A percentile compares a stretch with the other conserved stretches of the same genome.
phyloP scores from a whole-genome alignment of 2,329 filamentous ascomycete species.

The Beauveria australis region DNA sequence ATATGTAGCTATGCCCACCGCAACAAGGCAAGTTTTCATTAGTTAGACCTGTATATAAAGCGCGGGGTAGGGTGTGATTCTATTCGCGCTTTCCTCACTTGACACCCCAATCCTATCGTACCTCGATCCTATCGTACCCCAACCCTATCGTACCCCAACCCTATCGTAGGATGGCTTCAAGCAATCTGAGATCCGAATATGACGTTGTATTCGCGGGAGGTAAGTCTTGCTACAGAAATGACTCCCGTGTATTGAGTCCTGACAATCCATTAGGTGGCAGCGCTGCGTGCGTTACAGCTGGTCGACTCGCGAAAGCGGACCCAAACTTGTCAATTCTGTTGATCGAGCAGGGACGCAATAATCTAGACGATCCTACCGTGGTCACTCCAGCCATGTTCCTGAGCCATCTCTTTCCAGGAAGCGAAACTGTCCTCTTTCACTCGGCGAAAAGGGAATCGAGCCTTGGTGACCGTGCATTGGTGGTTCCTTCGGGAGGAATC shows the following conservation, averaged over 20 bases:
- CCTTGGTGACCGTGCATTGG: constrained; percentile 17
- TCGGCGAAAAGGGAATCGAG: constrained; percentile 16
- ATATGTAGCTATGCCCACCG: neutral
- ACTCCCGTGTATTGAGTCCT: neutral
- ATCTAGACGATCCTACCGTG: constrained; percentile 19
- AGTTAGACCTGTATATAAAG: neutral
- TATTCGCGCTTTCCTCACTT: neutral
- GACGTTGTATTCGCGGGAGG: constrained; percentile 19
- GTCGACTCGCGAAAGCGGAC: constrained; percentile 19
- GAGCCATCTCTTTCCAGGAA: constrained; percentile 15
- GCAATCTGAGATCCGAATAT: constrained; percentile 12
- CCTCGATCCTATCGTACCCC: no score
- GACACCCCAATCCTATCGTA: neutral
- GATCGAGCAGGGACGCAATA: constrained; percentile 21
- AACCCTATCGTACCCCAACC: neutral
- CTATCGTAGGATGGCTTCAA: neutral
- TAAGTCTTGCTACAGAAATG: neutral
- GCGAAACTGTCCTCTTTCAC: constrained; percentile 18
- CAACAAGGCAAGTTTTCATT: neutral
- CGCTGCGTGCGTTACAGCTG: constrained; percentile 20
- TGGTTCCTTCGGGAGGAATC: constrained; percentile 19
- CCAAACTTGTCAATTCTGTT: constrained; percentile 20
- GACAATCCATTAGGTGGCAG: constrained; percentile 16
- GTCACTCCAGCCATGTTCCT: constrained; percentile 17
- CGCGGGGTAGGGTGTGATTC: neutral